A percentile compares a stretch with the other conserved stretches of the same genome.
Conservation (phyloP, 2,329 filamentous ascomycete species). For the Exophiala phaeomuriformis region DNA sequence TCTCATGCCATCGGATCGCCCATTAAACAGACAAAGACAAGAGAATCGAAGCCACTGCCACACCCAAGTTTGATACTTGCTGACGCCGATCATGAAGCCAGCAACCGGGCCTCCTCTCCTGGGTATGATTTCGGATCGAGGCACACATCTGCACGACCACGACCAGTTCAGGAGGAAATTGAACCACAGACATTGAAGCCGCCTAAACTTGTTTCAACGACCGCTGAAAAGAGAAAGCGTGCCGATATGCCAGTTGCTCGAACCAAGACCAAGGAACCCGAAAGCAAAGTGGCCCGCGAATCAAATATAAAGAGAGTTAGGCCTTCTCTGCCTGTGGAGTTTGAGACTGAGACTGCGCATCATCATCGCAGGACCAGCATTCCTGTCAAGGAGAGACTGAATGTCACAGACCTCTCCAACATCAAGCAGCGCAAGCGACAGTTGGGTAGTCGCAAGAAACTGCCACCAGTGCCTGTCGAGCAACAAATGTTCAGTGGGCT, state of each 20-base stretch:
- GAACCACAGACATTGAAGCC: too few relatives aligned
- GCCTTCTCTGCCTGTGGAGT: not conserved
- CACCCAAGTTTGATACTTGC: not conserved
- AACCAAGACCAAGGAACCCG: not conserved
- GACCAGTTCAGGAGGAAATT: too few relatives aligned
- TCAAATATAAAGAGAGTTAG: not conserved
- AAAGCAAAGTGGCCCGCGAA: not conserved
- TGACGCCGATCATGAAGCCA: not conserved
- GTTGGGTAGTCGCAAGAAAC: constrained; percentile 1
- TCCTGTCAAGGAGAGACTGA: not conserved
- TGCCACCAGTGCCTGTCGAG: constrained; percentile 41
- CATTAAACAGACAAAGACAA: not conserved
- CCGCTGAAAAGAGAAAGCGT: not conserved
- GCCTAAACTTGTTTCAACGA: too few relatives aligned
- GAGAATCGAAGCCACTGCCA: not conserved
- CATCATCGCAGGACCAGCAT: not conserved
- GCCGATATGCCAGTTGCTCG: not conserved
- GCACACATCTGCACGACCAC: too few relatives aligned
- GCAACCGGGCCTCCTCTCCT: too few relatives aligned
- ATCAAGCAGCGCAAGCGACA: constrained; percentile 39
- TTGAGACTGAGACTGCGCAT: not conserved
- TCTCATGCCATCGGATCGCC: constrained; percentile 13
- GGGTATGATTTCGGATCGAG: too few relatives aligned
- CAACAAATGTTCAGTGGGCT: constrained; percentile 55
- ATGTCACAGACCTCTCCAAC: constrained; percentile 15